Evolutionary conservation across 371 early-diverging fungal genomes (phyloP), one percentile per base, ranked within the genome.

Genomic region (Apophysomyces sp.): DNA sequence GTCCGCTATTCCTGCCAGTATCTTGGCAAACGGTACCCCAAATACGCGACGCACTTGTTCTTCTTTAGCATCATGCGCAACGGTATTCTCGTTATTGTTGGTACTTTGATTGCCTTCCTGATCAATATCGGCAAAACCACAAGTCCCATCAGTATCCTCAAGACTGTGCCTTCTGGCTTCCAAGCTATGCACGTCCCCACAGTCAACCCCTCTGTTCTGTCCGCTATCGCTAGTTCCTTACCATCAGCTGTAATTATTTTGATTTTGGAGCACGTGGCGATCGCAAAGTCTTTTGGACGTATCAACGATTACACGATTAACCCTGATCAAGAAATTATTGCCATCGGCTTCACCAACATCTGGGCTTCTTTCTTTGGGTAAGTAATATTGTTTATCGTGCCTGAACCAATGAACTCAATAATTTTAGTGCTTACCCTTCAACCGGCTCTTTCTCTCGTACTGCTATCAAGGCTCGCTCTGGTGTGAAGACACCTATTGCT

Each of bases 211-310:
- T 40, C 66, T 30, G 65, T 83, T 7, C 55, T 86, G 27, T 63
- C 68, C 13, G 72, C 63, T 4, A 72, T 89, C 30, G 78, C 77
- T 3, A 73, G 77, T 12, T 77, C 86, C 11, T 63, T 90, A 7
- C 77, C 86, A 1, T 88, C 89, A 8, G 85, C 86, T 18, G 83
- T 88, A 11, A 72, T 94, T 40, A 87, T 94, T 27, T 72, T 87
- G 40, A 83, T 94, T 60, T 71, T 95, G 27, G 96, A 94, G 68
- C 93, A 93, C 69, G 87, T 93, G 52, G 90, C 93, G 4, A 87
- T 94, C 61, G 84, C 86, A 58, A 91, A 92, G 72, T 84, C 93
- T 2, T 92, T 92, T 77, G 94, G 90, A 11, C 84, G 80, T 70
- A 86, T 83, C 79, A 90, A 77, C 77, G 87, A 83, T 62, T 83